Conservation (phyloP, 257 asterid species). For the Lantana camara region DNA sequence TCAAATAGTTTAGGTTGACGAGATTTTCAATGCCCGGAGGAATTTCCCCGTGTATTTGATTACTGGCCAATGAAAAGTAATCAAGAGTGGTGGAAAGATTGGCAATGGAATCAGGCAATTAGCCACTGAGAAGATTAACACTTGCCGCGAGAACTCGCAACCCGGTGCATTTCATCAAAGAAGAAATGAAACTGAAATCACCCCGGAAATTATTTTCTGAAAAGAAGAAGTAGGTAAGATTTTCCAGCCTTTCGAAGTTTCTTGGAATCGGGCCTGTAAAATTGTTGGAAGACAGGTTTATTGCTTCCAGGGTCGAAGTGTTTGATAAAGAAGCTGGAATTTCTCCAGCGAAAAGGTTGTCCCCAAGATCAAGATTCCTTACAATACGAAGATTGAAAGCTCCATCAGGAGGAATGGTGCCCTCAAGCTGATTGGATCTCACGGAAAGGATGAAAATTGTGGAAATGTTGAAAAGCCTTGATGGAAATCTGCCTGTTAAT, state of each 20-base stretch:
- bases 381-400: no score
- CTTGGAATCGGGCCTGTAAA: no score
- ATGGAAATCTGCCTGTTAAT: constrained; percentile 32
- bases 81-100: constrained; percentile 35
- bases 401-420: constrained; percentile 3
- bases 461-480: constrained; percentile 35
- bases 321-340: no score
- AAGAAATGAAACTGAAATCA: constrained; percentile 31
- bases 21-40: constrained; percentile 39
- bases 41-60: constrained; percentile 42
- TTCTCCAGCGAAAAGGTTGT: no score
- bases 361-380: no score
- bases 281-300: no score
- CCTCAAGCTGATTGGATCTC: constrained; percentile 24
- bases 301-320: no score
- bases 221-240: no score
- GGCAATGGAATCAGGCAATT: constrained; percentile 31
- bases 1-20: constrained; percentile 11
- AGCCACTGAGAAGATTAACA: constrained; percentile 35
- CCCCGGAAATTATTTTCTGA: constrained; percentile 19
- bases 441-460: constrained; percentile 13
- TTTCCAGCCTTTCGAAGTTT: no score
- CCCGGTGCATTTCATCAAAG: constrained; percentile 38
- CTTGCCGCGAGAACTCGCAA: constrained; percentile 18
- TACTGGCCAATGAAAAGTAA: background rate